Evolutionary conservation across 495 filamentous ascomycete genomes (phyloP).

Genomic region (Aspergillus olivimuriae): DNA sequence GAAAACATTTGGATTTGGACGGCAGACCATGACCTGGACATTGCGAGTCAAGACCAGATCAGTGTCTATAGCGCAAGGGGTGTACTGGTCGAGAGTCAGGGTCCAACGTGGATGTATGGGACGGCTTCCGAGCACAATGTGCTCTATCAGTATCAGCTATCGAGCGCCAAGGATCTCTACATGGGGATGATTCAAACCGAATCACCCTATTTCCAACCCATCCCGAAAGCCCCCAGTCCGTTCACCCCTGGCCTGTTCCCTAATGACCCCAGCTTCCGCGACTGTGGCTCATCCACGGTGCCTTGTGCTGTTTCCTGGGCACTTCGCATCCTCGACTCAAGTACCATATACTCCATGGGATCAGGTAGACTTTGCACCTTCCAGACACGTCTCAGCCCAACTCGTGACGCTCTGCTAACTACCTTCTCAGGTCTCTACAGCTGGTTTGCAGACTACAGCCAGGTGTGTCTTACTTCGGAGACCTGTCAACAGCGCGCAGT

Average conservation of each 20-base stretch:
- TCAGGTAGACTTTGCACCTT: no score
- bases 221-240: slow-evolving; percentile 48
- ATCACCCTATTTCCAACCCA: slow-evolving; percentile 61
- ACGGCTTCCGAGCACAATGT: slow-evolving; percentile 65
- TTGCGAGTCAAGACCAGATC: slow-evolving; percentile 13
- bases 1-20: slow-evolving; percentile 60
- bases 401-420: no score
- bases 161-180: slow-evolving; percentile 56
- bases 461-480: slow-evolving; percentile 26
- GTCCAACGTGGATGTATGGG: slow-evolving; percentile 53
- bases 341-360: slow-evolving; percentile 51
- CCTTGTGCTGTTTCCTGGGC: slow-evolving; percentile 58
- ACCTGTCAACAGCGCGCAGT: slow-evolving; percentile 29
- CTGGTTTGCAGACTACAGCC: slow-evolving; percentile 53
- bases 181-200: slow-evolving; percentile 75
- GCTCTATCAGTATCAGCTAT: slow-evolving; percentile 73
- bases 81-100: slow-evolving; percentile 5
- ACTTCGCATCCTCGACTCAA: slow-evolving; percentile 52
- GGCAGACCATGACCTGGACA: slow-evolving; percentile 50
- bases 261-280: slow-evolving; percentile 47
- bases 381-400: no score
- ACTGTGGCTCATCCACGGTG: slow-evolving; percentile 31
- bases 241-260: slow-evolving; percentile 40
- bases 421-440: slow-evolving; percentile 41
- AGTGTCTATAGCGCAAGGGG: slow-evolving; percentile 7